These are phyloP conservation scores for Panicum miliaceum DNA, from an alignment of 176 grass and related monocot genomes.

Conservation along the genomic window DNA sequence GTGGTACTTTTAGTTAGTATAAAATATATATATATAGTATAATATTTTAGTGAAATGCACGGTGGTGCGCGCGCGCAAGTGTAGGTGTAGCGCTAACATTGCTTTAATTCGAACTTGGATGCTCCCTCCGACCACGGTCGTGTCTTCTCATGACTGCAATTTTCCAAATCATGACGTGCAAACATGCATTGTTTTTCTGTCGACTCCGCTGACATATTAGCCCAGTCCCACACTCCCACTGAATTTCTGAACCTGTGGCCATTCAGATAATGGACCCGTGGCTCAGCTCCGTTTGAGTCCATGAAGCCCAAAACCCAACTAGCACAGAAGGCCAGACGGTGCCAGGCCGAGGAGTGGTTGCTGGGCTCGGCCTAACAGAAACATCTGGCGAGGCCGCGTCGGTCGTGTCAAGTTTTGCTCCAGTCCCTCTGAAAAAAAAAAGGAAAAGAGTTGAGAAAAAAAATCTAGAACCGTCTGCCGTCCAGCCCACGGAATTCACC, in stretches of 20 bases:
- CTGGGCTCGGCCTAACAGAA: not conserved
- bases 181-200: not conserved
- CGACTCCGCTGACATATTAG: not conserved
- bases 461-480: constrained; percentile 48
- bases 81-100: constrained; percentile 2
- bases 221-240: too few relatives aligned
- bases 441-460: not conserved
- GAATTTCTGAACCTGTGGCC: not conserved
- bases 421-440: not conserved
- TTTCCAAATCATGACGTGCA: not conserved
- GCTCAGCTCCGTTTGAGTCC: not conserved
- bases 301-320: not conserved
- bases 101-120: constrained; percentile 36
- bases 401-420: constrained; percentile 46
- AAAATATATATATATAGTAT: too few relatives aligned
- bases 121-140: not conserved
- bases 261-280: not conserved
- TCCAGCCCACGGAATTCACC: constrained; percentile 48
- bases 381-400: constrained; percentile 17
- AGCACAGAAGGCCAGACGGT: too few relatives aligned
- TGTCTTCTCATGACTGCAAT: not conserved
- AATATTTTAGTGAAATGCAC: constrained; percentile 8
- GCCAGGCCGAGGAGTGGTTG: not conserved
- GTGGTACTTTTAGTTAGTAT: too few relatives aligned
- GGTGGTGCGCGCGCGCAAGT: not conserved